Base-by-base conservation (phyloP, 1,139 yeast species). In the Scheffersomyces parashehatae region DNA sequence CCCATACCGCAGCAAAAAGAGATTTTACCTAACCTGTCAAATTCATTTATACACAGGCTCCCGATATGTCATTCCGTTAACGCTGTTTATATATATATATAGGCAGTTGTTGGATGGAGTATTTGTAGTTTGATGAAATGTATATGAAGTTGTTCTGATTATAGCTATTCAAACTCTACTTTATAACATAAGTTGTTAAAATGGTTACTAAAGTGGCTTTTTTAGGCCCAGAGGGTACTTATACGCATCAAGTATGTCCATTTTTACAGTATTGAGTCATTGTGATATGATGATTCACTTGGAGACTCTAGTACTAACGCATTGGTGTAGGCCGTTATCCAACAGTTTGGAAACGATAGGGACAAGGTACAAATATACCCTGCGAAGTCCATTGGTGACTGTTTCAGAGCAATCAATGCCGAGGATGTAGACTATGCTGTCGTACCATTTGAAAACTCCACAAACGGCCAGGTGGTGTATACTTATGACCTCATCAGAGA, bases 391-490 rank as follows among this genome's bases (percentile, higher is more conserved):
- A 83, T 86, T 24, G 75, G 73, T 2, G 83, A 79, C 34, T 91
- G 97, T 59, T 87, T 91, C 59, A 70, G 75, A 40, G 64, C 69
- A 1, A 65, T 85, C 16, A 65, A 74, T 38, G 55, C 68, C 1
- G 63, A 68, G 12, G 65, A 66, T 11, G 83, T 83, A 15, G 85
- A 83, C 45, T 85, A 73, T 56, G 83, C 95, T 0, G 85, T 90
- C n/a, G 87, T 93, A 0, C 99, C 99, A 0, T 80, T 88, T 54
- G 98, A 91, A 58, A 93, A 93, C 65, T 89, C 97, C 3, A 87
- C 97, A 7, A 93, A 93, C 61, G 99, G 99, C 0, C 93, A 87
- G 53, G 99, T 93, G 3, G 85, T 85, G 1, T 81, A 83, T 60
- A 88, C 97, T 0, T 83, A 88, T 59, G 97, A 90, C 60, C 69